Percentiles rank a stretch among this genome's conserved stretches.
phyloP scores from a whole-genome alignment of 257 asterid genomes.

The Lavandula angustifolia region DNA sequence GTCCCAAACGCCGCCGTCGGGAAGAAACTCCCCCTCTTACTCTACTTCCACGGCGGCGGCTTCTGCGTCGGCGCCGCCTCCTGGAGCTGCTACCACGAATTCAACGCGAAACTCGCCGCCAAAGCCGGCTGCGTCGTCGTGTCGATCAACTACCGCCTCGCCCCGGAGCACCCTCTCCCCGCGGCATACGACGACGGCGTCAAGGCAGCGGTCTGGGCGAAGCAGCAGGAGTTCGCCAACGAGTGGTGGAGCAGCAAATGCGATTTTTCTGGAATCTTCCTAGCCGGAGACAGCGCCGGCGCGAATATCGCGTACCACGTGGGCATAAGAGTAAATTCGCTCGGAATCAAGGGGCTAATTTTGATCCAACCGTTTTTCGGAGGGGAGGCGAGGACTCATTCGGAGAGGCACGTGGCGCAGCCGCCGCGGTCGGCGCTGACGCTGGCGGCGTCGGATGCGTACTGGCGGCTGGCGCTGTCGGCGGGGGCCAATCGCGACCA shows the following conservation, averaged over 20 bases:
- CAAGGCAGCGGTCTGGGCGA: neutral
- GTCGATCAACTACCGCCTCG: slow-evolving; percentile 32
- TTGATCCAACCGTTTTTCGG: slow-evolving; percentile 32
- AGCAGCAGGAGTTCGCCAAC: no score
- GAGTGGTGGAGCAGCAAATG: no score
- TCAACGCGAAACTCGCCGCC: slow-evolving; percentile 5
- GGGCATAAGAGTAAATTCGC: neutral
- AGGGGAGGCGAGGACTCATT: slow-evolving; percentile 27
- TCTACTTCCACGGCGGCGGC: slow-evolving; percentile 33
- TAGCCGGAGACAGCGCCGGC: slow-evolving; percentile 32
- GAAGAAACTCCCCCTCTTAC: slow-evolving; percentile 6
- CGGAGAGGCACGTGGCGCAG: slow-evolving; percentile 21
- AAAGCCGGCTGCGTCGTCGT: neutral
- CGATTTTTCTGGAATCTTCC: neutral
- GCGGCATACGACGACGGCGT: slow-evolving; percentile 18
- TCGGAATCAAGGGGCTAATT: slow-evolving; percentile 1
- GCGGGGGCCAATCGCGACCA: slow-evolving; percentile 22
- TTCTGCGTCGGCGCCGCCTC: neutral
- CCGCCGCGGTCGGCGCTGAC: slow-evolving; percentile 2
- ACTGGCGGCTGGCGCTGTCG: slow-evolving; percentile 26
- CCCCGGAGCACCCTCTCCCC: slow-evolving; percentile 29
- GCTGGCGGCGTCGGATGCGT: slow-evolving; percentile 13
- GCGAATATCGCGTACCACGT: slow-evolving; percentile 27
- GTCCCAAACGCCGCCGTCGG: slow-evolving; percentile 16
- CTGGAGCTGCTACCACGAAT: slow-evolving; percentile 14